These are phyloP conservation scores for Alternaria viburni DNA, from an alignment of 2,329 filamentous ascomycete species.

Conservation along the genomic window DNA sequence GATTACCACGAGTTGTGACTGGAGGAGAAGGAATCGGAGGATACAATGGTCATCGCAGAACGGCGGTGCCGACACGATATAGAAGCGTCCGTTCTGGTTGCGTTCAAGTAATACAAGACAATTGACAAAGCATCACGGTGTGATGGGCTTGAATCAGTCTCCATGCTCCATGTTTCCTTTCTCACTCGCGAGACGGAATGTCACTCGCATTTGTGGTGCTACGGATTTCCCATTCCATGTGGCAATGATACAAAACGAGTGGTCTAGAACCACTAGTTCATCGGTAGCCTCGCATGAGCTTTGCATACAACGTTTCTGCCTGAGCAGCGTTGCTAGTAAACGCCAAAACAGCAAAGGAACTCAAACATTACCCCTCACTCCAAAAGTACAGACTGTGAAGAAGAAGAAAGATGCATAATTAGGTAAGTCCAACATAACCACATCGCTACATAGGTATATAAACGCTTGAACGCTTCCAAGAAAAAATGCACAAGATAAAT, in stretches of 20 bases:
- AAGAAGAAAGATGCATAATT: background rate
- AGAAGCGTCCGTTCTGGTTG: background rate
- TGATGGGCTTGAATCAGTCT: background rate
- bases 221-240: background rate
- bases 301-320: background rate
- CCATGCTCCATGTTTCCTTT: background rate
- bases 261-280: background rate
- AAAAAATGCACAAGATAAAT: background rate
- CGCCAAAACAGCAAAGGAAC: background rate
- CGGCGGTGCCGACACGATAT: background rate
- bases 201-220: background rate
- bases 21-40: background rate
- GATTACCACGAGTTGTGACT: background rate
- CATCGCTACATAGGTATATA: conserved; percentile 4
- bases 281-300: background rate
- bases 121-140: background rate
- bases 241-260: background rate
- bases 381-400: background rate
- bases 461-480: conserved; percentile 23
- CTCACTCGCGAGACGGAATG: background rate
- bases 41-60: background rate
- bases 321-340: background rate
- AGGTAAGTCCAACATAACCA: conserved; percentile 3
- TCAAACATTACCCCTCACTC: background rate
- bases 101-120: background rate